A percentile compares a stretch with the other conserved stretches of the same genome.
Evolutionary conservation across 805 yeast genomes (phyloP).

Genomic region (Candida awuae): DNA sequence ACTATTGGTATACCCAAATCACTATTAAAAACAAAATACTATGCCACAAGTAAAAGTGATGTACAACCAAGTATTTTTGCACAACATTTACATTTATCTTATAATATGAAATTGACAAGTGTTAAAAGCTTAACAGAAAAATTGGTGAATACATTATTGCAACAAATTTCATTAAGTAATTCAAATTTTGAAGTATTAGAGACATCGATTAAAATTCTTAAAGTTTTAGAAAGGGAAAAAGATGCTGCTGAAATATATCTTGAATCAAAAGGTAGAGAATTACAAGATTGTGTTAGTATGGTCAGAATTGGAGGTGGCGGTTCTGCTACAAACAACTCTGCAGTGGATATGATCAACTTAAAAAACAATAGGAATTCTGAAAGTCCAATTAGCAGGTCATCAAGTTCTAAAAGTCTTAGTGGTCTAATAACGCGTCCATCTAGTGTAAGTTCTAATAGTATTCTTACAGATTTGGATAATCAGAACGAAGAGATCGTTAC

Average conservation of each 20-base stretch:
- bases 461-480: not conserved
- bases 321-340: constrained; percentile 27
- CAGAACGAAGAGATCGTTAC: not conserved
- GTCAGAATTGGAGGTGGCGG: constrained; percentile 52
- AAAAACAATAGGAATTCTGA: not conserved
- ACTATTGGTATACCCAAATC: constrained; percentile 8
- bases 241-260: constrained; percentile 44
- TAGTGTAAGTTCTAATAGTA: not conserved
- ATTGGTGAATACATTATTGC: constrained; percentile 15
- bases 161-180: constrained; percentile 19
- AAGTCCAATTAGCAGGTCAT: constrained; percentile 4
- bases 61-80: constrained; percentile 9
- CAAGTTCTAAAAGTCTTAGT: constrained; percentile 1
- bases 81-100: constrained; percentile 11
- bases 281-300: constrained; percentile 39
- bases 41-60: constrained; percentile 13
- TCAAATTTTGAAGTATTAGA: constrained; percentile 16
- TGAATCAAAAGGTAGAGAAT: constrained; percentile 38
- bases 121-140: constrained; percentile 17
- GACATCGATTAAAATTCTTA: constrained; percentile 25
- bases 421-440: constrained; percentile 3
- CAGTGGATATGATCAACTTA: not conserved
- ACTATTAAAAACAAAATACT: constrained; percentile 15
- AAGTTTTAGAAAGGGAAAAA: constrained; percentile 35
- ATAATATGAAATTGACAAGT: constrained; percentile 19